phyloP scores from a whole-genome alignment of 202 grass and related monocot species.

The Carex arenaria region DNA sequence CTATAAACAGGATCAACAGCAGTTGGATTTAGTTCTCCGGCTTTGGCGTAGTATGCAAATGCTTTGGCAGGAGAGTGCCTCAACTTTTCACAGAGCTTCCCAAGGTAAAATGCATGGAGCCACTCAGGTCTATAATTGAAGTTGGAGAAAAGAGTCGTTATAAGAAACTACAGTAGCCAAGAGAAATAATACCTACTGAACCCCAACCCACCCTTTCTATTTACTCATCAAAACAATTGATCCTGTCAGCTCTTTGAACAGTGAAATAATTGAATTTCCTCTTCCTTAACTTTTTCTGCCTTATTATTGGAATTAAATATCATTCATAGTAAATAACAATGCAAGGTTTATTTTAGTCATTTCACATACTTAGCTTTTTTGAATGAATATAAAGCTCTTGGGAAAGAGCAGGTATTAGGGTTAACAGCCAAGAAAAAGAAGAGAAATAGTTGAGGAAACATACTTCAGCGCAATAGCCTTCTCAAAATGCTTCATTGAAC shows the following conservation, averaged over 20 bases:
- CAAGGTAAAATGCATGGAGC: conserved; percentile 98
- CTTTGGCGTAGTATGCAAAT: conserved; percentile 83
- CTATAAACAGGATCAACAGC: conserved; percentile 93
- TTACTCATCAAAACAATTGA: neutral
- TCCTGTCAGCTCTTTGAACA: neutral
- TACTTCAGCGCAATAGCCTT: conserved; percentile 91
- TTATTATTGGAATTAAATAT: neutral
- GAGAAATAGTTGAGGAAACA: conserved; percentile 5
- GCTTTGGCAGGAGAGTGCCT: conserved; percentile 64
- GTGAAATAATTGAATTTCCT: neutral
- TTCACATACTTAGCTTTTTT: neutral
- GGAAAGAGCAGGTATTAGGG: neutral
- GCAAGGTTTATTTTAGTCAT: neutral
- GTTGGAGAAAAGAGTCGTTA: neutral
- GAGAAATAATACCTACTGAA: neutral
- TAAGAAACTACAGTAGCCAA: neutral
- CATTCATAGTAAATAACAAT: neutral
- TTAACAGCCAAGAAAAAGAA: neutral
- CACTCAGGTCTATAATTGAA: conserved; percentile 60
- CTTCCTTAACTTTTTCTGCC: neutral
- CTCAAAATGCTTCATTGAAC: conserved; percentile 92
- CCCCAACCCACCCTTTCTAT: neutral
- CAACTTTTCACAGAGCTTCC: conserved; percentile 92
- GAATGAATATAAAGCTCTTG: neutral
- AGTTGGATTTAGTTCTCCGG: conserved; percentile 62